Evolutionary conservation across 2,329 filamentous ascomycete genomes (phyloP), one percentile per base, ranked within the genome.

Genomic region (Colletotrichum orbiculare): DNA sequence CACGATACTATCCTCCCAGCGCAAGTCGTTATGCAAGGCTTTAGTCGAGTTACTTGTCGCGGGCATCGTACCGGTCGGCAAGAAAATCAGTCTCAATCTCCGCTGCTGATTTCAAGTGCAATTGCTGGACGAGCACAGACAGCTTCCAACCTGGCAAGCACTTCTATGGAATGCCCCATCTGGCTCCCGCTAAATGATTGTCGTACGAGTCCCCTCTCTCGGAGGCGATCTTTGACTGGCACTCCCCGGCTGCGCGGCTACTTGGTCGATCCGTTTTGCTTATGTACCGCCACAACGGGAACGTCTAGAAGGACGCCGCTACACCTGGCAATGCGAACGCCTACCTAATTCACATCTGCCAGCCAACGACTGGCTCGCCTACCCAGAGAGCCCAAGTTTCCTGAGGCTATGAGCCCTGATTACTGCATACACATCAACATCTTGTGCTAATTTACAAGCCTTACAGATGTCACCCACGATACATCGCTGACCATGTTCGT

Each of bases 181-280:
- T 35, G 56, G 35, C 42, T 53, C 41, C 63, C 58, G 52, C 63
- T 53, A 62, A 62, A 48, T 65, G 41, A 62, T 47, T 62, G 63
- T 65, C 63, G 58, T 65, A 65, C 63, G 63, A 65, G 46, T 62
- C 53, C 52, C 63, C 63, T 65, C 63, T 52, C 15, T 33, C 48
- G 52, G 58, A 43, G 35, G 6, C 58, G n/a, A 10, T 34, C 25
- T 48, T 25, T 62, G 52, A 57, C 63, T 53, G 52, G 63, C 63
- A 65, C 42, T 65, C 63, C 63, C 58, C 37, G 52, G 63, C 58
- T 42, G 47, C 52, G 47, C 63, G 58, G 63, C 52, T 65, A 62
- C 63, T 52, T 48, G 52, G 63, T 62, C 63, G 63, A 65, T 65
- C 63, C 52, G 37, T 35, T 41, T 53, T 43, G 37, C 33, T 53